Conservation (phyloP, 805 yeast genomes). For the Wickerhamomyces rabaulensis region DNA sequence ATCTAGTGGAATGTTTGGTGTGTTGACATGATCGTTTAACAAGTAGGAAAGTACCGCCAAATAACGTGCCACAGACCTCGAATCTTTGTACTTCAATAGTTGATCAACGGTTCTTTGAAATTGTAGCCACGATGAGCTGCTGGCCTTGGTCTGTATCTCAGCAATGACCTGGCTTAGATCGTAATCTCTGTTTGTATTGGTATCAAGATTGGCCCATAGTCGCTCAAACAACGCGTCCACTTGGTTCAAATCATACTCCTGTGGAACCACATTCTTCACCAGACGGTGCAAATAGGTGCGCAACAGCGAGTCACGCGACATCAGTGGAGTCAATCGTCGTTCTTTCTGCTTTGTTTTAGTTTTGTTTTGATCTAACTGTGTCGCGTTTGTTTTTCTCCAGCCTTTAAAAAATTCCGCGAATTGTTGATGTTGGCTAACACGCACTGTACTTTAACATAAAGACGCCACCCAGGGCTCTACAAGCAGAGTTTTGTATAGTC, state of each 20-base stretch:
- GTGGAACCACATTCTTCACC: conserved; percentile 14
- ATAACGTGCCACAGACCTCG: conserved; percentile 32
- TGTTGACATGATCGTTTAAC: not conserved
- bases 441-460: no score
- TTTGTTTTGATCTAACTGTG: conserved; percentile 1
- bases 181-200: not conserved
- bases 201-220: conserved; percentile 14
- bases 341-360: not conserved
- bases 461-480: no score
- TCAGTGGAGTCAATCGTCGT: not conserved
- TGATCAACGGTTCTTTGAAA: conserved; percentile 30
- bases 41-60: conserved; percentile 13
- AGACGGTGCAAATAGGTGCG: conserved; percentile 15
- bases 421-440: not conserved
- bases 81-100: conserved; percentile 25
- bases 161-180: conserved; percentile 1
- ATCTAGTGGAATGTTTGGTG: conserved; percentile 3
- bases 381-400: conserved; percentile 1
- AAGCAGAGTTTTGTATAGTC: no score
- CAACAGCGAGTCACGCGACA: conserved; percentile 8
- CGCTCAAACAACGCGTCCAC: conserved; percentile 14
- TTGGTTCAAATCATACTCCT: conserved; percentile 7
- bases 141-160: conserved; percentile 1
- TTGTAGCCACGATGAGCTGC: conserved; percentile 24
- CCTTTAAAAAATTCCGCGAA: not conserved